phyloP scores from a whole-genome alignment of 2,329 filamentous ascomycete genomes.

The Talaromyces sp. region DNA sequence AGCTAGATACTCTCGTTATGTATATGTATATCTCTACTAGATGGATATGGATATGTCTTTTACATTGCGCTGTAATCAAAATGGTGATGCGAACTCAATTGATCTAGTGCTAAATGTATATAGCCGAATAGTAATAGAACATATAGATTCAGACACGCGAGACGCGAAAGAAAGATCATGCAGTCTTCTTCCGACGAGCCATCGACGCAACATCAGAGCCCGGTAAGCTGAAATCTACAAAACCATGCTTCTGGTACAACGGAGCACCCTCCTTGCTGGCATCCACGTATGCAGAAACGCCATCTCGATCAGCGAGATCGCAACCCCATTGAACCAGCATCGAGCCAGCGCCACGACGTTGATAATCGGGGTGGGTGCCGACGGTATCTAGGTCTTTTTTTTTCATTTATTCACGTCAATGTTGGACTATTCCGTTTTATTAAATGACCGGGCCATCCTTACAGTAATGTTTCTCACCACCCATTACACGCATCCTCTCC shows the following conservation, averaged over 20 bases:
- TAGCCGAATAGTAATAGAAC: background rate
- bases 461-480: slow-evolving; percentile 25
- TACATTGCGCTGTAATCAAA: background rate
- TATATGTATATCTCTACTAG: background rate
- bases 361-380: slow-evolving; percentile 40
- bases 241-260: slow-evolving; percentile 38
- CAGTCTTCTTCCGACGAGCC: slow-evolving; percentile 12
- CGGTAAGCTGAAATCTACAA: slow-evolving; percentile 26
- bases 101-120: slow-evolving; percentile 3
- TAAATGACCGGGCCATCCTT: slow-evolving; percentile 4
- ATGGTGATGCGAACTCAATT: slow-evolving; percentile 4
- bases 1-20: slow-evolving; percentile 3
- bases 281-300: slow-evolving; percentile 35
- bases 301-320: slow-evolving; percentile 31
- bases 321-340: slow-evolving; percentile 37
- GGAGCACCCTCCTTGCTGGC: slow-evolving; percentile 30
- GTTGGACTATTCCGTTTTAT: background rate
- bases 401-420: slow-evolving; percentile 1
- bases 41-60: slow-evolving; percentile 5
- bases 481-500: slow-evolving; percentile 20
- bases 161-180: slow-evolving; percentile 3
- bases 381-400: slow-evolving; percentile 33
- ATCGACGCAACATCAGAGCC: slow-evolving; percentile 11
- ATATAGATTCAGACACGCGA: background rate
- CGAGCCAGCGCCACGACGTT: slow-evolving; percentile 36